A percentile compares a stretch with the other conserved stretches of the same genome.
These are phyloP conservation scores for Zoysia matrella DNA, from an alignment of 202 grass and related monocot genomes.

Conservation along the genomic window DNA sequence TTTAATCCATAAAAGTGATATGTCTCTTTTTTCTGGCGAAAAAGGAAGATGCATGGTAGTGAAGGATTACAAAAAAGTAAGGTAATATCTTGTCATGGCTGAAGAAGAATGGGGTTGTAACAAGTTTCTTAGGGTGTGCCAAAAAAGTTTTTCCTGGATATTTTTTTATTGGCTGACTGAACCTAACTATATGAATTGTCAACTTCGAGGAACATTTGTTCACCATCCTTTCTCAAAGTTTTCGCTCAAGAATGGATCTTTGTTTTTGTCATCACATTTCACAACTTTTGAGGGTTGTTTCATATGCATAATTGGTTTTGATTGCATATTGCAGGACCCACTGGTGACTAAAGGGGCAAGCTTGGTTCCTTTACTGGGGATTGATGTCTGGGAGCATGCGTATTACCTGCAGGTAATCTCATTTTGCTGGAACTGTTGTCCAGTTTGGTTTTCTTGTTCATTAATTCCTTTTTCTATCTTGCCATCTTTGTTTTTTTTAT, in stretches of 20 bases:
- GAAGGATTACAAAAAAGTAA: no score
- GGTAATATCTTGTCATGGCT: not conserved
- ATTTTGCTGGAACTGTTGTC: conserved; percentile 1
- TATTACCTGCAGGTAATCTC: conserved; percentile 94
- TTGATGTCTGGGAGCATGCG: conserved; percentile 99
- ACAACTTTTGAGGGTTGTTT: not conserved
- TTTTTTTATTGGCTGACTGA: not conserved
- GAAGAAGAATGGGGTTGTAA: not conserved
- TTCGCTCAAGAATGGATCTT: no score
- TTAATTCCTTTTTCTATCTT: not conserved
- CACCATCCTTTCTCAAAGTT: not conserved
- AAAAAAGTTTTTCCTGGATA: not conserved
- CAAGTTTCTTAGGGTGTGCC: not conserved
- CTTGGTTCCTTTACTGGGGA: conserved; percentile 84
- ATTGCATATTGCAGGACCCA: conserved; percentile 63
- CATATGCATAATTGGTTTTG: conserved; percentile 7
- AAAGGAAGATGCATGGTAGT: no score
- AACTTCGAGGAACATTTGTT: not conserved
- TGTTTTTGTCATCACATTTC: no score
- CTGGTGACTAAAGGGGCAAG: conserved; percentile 83
- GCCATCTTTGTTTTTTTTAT: not conserved
- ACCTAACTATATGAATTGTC: not conserved
- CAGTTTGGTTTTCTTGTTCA: not conserved
- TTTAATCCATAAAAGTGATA: no score
- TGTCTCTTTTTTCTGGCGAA: no score